phyloP scores from a whole-genome alignment of 2,329 filamentous ascomycete species.

The Lecanosticta acicola region DNA sequence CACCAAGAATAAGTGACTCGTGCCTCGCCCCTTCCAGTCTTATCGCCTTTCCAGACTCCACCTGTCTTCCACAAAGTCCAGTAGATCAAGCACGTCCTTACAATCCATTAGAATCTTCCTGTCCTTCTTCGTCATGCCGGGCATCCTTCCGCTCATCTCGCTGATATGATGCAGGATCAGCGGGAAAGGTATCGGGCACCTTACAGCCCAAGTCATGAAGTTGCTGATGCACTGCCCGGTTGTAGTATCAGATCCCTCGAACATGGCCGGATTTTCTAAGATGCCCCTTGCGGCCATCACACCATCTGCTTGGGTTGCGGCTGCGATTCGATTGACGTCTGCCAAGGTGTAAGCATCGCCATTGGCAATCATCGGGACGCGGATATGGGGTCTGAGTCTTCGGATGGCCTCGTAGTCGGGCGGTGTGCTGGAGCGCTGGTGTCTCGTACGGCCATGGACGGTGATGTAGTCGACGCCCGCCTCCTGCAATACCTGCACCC shows the following conservation, averaged over 20 bases:
- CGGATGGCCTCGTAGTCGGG: conserved; percentile 59
- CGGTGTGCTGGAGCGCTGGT: conserved; percentile 56
- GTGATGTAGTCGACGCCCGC: conserved; percentile 63
- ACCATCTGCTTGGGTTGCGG: conserved; percentile 37
- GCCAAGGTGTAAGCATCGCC: conserved; percentile 60
- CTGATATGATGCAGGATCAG: conserved; percentile 60
- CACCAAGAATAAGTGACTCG: neutral
- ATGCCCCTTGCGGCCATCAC: conserved; percentile 67
- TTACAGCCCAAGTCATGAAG: conserved; percentile 56
- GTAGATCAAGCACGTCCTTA: conserved; percentile 30
- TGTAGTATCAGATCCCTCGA: conserved; percentile 52
- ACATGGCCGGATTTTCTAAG: conserved; percentile 62
- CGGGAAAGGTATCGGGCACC: conserved; percentile 56
- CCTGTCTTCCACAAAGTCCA: conserved; percentile 31
- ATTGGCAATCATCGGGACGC: conserved; percentile 62
- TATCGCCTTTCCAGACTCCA: conserved; percentile 12
- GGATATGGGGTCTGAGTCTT: conserved; percentile 47
- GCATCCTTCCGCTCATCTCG: conserved; percentile 58
- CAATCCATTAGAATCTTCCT: conserved; percentile 28
- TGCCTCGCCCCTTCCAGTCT: neutral
- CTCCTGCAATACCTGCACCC: conserved; percentile 57
- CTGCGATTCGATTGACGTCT: conserved; percentile 31
- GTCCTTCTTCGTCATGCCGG: conserved; percentile 47
- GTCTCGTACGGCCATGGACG: conserved; percentile 60
- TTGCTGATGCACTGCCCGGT: conserved; percentile 58